Base-by-base conservation (phyloP, 345 rosid species). In the Alliaria petiolata region DNA sequence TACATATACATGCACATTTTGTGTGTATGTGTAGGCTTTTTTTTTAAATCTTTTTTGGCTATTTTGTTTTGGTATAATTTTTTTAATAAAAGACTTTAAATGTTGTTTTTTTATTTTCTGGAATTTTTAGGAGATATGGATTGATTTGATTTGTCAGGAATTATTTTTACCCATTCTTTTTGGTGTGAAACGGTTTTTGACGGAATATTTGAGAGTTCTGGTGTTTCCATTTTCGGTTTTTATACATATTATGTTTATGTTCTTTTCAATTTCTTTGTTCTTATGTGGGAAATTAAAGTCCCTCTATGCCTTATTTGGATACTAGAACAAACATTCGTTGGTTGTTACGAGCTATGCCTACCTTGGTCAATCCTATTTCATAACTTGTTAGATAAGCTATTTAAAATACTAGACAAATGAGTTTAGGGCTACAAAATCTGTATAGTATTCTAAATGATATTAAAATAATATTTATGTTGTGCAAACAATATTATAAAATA, bases 1-100 rank as follows among this genome's bases (percentile, higher is more conserved):
- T 53, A 53, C 58, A 70, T 60, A 39, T 22, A 20, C 53, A 71
- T 42, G 42, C 65, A 73, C 65, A 65, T 7, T n/a, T 54, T 55
- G 25, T 72, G 59, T 71, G 77, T 55, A 55, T 55, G 77, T 72
- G 22, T 43, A 42, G 55, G 31, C 3, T 4, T 2, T 4, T 30
- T 45, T 20, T n/a, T n/a, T n/a, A n/a, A 8, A 15, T 15, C 13
- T 71, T 14, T 19, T 13, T 30, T n/a, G n/a, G n/a, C n/a, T 4
- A 7, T 22, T 22, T 22, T 22, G 25, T 1, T 7, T 39, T 40
- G 35, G 35, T 33, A 33, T 1, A 33, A 2, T n/a, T n/a, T 28
- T 28, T 31, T 26, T 44, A 64, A 63, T 54, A 63, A 39, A 42
- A 19, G 14, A 19, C 67, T 51, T 40, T 13, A 30, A 14, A 30